phyloP scores from a whole-genome alignment of 371 early-diverging fungal species.

The Mortierella sp. region DNA sequence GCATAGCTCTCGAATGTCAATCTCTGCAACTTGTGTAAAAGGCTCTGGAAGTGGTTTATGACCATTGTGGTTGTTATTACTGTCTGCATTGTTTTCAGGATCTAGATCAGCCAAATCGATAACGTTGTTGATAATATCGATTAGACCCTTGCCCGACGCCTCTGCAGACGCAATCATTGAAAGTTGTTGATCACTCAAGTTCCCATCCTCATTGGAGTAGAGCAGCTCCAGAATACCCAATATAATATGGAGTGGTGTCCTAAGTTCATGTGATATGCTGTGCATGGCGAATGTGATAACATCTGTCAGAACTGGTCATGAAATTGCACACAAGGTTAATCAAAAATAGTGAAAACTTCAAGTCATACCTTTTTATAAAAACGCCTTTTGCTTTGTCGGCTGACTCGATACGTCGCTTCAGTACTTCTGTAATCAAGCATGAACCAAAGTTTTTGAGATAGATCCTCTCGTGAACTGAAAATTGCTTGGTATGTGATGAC shows the following conservation, averaged over 20 bases:
- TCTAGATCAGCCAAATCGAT: slow-evolving; percentile 57
- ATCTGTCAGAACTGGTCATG: not conserved
- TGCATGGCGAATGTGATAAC: not conserved
- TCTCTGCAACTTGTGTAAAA: slow-evolving; percentile 32
- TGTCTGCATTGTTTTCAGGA: slow-evolving; percentile 20
- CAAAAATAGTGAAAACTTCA: not conserved
- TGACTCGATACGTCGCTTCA: slow-evolving; percentile 53
- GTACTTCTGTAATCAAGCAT: slow-evolving; percentile 54
- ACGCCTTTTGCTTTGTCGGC: slow-evolving; percentile 58
- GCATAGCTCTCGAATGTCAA: slow-evolving; percentile 44
- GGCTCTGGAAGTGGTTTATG: slow-evolving; percentile 3
- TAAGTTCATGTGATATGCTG: slow-evolving; percentile 57
- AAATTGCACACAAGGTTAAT: not conserved
- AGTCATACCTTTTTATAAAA: slow-evolving; percentile 49
- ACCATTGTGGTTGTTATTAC: not conserved
- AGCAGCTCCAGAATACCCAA: slow-evolving; percentile 55
- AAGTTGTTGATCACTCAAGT: slow-evolving; percentile 36
- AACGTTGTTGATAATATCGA: slow-evolving; percentile 53
- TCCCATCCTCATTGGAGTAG: slow-evolving; percentile 23
- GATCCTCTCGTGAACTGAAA: slow-evolving; percentile 52
- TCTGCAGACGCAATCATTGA: slow-evolving; percentile 47
- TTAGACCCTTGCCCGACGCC: slow-evolving; percentile 44
- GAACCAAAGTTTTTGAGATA: slow-evolving; percentile 58
- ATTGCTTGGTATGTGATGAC: slow-evolving; percentile 45
- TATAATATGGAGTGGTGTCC: slow-evolving; percentile 58